Evolutionary conservation across 352 stramenopile genomes (phyloP), one percentile per base, ranked within the genome.

Genomic region (Globisporangium radiosum): DNA sequence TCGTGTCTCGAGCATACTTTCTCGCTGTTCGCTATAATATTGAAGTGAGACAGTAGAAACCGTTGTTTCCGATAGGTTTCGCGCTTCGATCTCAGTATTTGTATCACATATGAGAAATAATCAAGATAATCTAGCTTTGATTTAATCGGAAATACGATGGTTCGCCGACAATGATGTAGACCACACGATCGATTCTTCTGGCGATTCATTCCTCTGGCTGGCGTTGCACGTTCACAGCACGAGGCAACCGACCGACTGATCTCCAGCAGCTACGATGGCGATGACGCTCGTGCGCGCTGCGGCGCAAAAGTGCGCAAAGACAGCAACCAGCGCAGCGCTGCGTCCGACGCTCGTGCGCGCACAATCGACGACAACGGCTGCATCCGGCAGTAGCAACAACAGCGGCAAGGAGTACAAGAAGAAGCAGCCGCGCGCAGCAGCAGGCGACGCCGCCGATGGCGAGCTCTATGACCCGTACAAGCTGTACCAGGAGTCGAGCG

Each of bases 391-490:
- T 47, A 38, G 13, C 47, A 45, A 11, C 43, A 55, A 11, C 47
- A 40, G 60, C 38, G 60, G 52, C 37, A 37, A 36, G 15, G 39
- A 57, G 54, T 54, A 57, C 48, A 66, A 66, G 54, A 56, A 61
- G 37, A 65, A 69, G 49, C 25, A 33, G 25, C 51, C 58, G 47
- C 47, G 59, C 59, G 40, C 70, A 8, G 25, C 25, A 33, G 25
- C 25, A 33, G 51, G 47, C 40, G 45, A 33, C 17, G 45, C 13
- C 57, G 39, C 15, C n/a, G 60, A 74, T 49, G 36, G 49, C 14
- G 64, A 81, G 43, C 69, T 92, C 52, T 92, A 92, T 61, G 83
- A 92, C 67, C 83, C 83, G 54, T 92, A 92, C 74, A 78, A 86
- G 70, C 65, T 83, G 57, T 92, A 90, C 72, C 78, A 90, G 73